These are phyloP conservation scores for Lichtheimia ornata DNA, from an alignment of 371 early-diverging fungal genomes.

Conservation along the genomic window DNA sequence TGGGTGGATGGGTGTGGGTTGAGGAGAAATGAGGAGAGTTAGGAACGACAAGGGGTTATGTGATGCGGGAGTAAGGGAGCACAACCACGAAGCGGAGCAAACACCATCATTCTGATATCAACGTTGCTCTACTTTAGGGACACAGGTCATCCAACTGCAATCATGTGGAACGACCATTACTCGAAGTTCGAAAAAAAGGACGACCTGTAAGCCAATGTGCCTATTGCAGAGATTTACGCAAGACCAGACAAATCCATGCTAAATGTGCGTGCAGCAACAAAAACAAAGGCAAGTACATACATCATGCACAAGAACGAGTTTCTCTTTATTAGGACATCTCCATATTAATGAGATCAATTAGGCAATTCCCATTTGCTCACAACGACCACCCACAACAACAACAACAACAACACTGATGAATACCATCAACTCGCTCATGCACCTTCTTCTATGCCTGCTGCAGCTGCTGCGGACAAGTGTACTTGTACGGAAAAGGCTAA, in stretches of 20 bases:
- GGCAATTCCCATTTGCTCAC: too few relatives aligned
- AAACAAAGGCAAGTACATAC: not conserved
- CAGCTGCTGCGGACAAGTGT: not conserved
- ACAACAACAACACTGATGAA: not conserved
- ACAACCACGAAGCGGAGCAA: conserved; percentile 3
- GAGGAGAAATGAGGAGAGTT: too few relatives aligned
- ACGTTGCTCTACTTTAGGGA: conserved; percentile 12
- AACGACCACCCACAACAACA: not conserved
- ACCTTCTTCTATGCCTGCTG: not conserved
- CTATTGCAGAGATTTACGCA: conserved; percentile 75
- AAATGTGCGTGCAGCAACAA: conserved; percentile 64
- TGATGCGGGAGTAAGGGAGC: conserved; percentile 1
- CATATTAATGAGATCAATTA: too few relatives aligned
- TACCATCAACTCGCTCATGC: not conserved
- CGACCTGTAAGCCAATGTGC: conserved; percentile 80
- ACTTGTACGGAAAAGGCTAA: not conserved
- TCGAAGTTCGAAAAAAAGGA: conserved; percentile 76
- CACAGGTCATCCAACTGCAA: conserved; percentile 27
- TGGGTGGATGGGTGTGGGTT: not conserved
- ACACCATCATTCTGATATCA: conserved; percentile 5
- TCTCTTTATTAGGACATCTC: too few relatives aligned
- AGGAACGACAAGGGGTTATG: too few relatives aligned
- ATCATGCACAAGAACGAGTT: not conserved
- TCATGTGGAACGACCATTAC: conserved; percentile 44
- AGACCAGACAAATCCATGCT: conserved; percentile 72